These are phyloP conservation scores for Stephania yunnanensis DNA, from an alignment of 164 flowering plant genomes.

Conservation along the genomic window DNA sequence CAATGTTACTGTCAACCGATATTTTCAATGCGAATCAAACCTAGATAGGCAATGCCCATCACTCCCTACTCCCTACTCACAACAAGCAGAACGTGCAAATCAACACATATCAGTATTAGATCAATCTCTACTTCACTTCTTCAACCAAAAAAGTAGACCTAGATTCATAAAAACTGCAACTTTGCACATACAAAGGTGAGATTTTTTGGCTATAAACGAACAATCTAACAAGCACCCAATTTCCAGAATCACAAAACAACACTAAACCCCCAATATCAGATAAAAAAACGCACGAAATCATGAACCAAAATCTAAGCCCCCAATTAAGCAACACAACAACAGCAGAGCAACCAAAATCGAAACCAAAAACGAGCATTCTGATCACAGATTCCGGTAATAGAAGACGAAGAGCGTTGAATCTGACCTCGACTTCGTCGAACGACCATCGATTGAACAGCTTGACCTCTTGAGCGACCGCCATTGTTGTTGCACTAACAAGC, in stretches of 20 bases:
- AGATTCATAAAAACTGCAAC: neutral
- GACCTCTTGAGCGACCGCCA: conserved; percentile 1
- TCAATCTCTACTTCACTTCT: neutral
- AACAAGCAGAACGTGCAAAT: neutral
- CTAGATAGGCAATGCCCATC: neutral
- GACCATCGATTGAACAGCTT: conserved; percentile 9
- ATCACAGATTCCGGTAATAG: neutral
- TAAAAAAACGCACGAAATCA: neutral
- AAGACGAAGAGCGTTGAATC: neutral
- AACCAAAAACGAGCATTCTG: neutral
- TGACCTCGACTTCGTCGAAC: conserved; percentile 5
- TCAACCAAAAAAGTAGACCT: neutral
- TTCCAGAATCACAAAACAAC: neutral
- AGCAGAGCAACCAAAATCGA: neutral
- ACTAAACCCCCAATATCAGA: neutral
- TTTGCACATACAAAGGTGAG: too few species aligned
- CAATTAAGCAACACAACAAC: neutral
- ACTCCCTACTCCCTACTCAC: neutral
- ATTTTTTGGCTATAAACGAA: too few species aligned
- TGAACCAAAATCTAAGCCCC: neutral
- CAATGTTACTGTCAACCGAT: too few species aligned
- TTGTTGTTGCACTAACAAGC: neutral
- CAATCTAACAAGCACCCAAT: neutral
- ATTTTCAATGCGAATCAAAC: neutral
- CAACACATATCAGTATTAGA: neutral